Evolutionary conservation across 75 land plant species (phyloP).

Genomic region (Selaginella tamariscina): DNA sequence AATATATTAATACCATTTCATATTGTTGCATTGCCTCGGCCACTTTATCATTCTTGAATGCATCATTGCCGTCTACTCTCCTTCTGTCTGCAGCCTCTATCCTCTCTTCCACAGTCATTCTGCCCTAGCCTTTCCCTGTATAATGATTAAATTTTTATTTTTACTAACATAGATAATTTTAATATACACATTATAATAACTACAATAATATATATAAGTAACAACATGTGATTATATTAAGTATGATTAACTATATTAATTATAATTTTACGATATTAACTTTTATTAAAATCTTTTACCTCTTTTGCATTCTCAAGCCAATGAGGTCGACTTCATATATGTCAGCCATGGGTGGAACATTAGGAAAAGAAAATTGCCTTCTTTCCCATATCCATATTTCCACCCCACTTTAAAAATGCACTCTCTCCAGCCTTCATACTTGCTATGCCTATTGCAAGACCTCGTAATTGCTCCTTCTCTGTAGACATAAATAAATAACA

Average conservation of each 20-base stretch:
- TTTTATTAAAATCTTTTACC: constrained; percentile 31
- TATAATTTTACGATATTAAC: not conserved
- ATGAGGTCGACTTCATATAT: constrained; percentile 88
- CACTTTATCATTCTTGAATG: constrained; percentile 72
- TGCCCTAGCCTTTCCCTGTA: constrained; percentile 73
- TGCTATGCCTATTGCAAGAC: constrained; percentile 72
- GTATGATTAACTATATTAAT: too few relatives aligned
- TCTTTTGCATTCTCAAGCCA: constrained; percentile 88
- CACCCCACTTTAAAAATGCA: constrained; percentile 77
- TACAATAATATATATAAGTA: too few relatives aligned
- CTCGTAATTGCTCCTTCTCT: constrained; percentile 71
- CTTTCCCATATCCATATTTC: constrained; percentile 86
- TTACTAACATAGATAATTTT: not conserved
- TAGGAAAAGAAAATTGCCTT: constrained; percentile 98
- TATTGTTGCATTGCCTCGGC: constrained; percentile 96
- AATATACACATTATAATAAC: not conserved
- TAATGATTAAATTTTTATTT: not conserved
- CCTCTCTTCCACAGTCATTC: constrained; percentile 99
- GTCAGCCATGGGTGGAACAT: constrained; percentile 94
- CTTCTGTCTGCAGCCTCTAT: constrained; percentile 90
- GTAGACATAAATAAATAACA: constrained; percentile 6
- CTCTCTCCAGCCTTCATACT: constrained; percentile 91
- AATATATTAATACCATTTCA: constrained; percentile 60
- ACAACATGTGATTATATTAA: too few relatives aligned
- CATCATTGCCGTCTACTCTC: constrained; percentile 67